A percentile compares a stretch with the other conserved stretches of the same genome.
Evolutionary conservation across 1,284 basidiomycete species (phyloP).

Genomic region (Microbotryum violaceum): DNA sequence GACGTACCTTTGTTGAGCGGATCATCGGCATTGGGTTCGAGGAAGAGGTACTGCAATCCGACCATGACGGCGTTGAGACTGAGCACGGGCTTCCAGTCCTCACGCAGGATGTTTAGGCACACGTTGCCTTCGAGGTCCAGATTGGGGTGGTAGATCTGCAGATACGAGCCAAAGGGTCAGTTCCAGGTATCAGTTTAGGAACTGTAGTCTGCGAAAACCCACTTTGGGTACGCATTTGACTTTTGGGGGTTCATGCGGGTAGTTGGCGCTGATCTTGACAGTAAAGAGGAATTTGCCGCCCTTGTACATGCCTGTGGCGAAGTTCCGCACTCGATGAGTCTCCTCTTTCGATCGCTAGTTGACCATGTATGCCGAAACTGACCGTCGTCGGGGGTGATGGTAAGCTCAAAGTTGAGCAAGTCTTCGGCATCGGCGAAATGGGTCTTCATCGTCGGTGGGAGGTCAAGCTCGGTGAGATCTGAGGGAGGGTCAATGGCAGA

Average conservation of each 20-base stretch:
- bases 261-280: slow-evolving; percentile 93
- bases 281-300: slow-evolving; percentile 88
- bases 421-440: slow-evolving; percentile 83
- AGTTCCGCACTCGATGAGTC: background rate
- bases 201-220: slow-evolving; percentile 2
- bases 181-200: too few species aligned
- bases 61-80: slow-evolving; percentile 97
- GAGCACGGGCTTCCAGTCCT: slow-evolving; percentile 99
- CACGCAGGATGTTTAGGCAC: slow-evolving; percentile 79
- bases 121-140: slow-evolving; percentile 69
- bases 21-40: slow-evolving; percentile 97
- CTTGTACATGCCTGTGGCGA: slow-evolving; percentile 83
- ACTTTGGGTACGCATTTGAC: slow-evolving; percentile 96
- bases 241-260: slow-evolving; percentile 98
- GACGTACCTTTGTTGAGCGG: slow-evolving; percentile 90
- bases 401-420: slow-evolving; percentile 91
- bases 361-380: slow-evolving; percentile 14
- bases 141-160: slow-evolving; percentile 96
- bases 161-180: too few species aligned
- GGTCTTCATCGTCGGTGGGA: slow-evolving; percentile 93
- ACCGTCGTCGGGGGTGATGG: slow-evolving; percentile 96
- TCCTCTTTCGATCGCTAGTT: too few species aligned
- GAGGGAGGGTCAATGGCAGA: slow-evolving; percentile 5
- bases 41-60: slow-evolving; percentile 93
- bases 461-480: slow-evolving; percentile 95